These are phyloP conservation scores for Yamadazyma atlantica DNA, from an alignment of 1,139 yeast genomes.

Conservation along the genomic window DNA sequence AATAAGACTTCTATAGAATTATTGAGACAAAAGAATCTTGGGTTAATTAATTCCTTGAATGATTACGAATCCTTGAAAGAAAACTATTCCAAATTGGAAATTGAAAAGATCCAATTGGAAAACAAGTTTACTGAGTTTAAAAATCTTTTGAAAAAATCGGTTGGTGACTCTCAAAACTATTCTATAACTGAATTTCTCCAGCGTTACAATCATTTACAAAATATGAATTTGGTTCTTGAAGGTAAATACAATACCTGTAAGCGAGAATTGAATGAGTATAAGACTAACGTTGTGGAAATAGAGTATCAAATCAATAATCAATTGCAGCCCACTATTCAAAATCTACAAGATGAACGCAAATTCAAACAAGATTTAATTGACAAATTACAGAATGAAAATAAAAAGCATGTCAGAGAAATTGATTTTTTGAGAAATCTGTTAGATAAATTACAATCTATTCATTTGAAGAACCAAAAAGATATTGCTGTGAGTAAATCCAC, in stretches of 20 bases:
- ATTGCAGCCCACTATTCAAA: constrained; percentile 19
- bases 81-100: constrained; percentile 49
- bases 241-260: constrained; percentile 35
- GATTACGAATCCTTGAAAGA: constrained; percentile 46
- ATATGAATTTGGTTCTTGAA: constrained; percentile 37
- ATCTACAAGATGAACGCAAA: constrained; percentile 18
- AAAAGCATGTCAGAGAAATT: constrained; percentile 60
- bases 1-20: constrained; percentile 40
- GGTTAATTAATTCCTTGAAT: constrained; percentile 36
- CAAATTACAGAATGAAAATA: constrained; percentile 53
- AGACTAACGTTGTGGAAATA: constrained; percentile 14
- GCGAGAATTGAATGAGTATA: constrained; percentile 17
- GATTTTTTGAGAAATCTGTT: constrained; percentile 52
- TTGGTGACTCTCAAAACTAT: constrained; percentile 24
- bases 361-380: constrained; percentile 32
- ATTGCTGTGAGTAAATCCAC: constrained; percentile 23
- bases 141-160: constrained; percentile 18
- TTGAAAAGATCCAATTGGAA: constrained; percentile 51
- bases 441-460: constrained; percentile 30
- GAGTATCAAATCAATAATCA: constrained; percentile 14
- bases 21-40: constrained; percentile 37
- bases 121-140: constrained; percentile 38
- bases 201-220: constrained; percentile 35
- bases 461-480: constrained; percentile 21
- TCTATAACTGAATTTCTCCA: constrained; percentile 28